phyloP scores from a whole-genome alignment of 257 asterid species.

The Solanum medicagineum region DNA sequence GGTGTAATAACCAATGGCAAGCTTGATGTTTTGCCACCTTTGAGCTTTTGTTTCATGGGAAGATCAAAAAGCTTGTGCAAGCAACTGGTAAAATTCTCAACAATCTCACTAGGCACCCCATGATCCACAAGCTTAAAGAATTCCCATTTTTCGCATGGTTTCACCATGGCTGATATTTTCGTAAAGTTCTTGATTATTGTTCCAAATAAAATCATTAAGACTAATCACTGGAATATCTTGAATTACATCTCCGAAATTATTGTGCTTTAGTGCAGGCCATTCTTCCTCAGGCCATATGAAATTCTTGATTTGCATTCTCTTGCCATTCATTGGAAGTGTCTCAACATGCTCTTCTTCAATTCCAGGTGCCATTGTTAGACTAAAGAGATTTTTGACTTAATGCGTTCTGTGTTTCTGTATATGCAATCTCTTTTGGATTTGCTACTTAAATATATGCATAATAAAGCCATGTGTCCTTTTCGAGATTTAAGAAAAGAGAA shows the following conservation, averaged over 20 bases:
- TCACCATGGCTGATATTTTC: constrained; percentile 8
- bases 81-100: not conserved
- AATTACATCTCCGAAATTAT: not conserved
- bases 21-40: constrained; percentile 3
- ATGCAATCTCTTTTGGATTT: not conserved
- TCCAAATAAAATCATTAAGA: not conserved
- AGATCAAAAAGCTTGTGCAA: constrained; percentile 11
- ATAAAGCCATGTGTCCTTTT: not conserved
- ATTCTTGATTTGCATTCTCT: constrained; percentile 4
- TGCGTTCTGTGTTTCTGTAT: not conserved
- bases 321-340: not conserved
- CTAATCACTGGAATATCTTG: constrained; percentile 10
- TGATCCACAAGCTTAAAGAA: constrained; percentile 15
- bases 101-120: constrained; percentile 4
- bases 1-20: constrained; percentile 11
- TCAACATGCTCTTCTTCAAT: constrained; percentile 8
- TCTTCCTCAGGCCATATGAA: constrained; percentile 11
- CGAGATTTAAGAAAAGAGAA: not conserved
- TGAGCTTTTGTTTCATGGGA: constrained; percentile 11
- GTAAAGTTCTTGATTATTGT: not conserved
- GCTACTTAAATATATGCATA: not conserved
- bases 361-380: not conserved
- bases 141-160: constrained; percentile 11
- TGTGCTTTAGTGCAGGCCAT: constrained; percentile 6
- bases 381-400: not conserved